Evolutionary conservation across 495 filamentous ascomycete species (phyloP).

Genomic region (Copromyces sp.): DNA sequence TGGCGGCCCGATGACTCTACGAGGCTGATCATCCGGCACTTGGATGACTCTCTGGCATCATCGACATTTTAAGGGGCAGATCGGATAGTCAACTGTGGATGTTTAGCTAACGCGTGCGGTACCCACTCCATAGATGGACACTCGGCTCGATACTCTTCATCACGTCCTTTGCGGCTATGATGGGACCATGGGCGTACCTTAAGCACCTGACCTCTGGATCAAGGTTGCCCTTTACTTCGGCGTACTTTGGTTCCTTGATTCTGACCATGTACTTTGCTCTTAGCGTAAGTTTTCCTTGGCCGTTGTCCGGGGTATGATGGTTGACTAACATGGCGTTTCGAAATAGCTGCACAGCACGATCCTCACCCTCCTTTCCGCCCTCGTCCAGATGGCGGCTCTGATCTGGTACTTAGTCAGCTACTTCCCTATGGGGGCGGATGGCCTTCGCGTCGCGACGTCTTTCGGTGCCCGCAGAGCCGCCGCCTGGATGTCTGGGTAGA

Average conservation of each 20-base stretch:
- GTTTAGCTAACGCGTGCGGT: neutral
- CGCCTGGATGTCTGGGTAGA: constrained; percentile 75
- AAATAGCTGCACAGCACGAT: constrained; percentile 64
- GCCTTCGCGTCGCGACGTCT: constrained; percentile 73
- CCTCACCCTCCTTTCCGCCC: constrained; percentile 72
- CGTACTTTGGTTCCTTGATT: constrained; percentile 91
- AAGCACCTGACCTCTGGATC: constrained; percentile 77
- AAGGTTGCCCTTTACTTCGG: constrained; percentile 86
- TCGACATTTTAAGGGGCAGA: neutral
- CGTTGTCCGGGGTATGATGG: neutral
- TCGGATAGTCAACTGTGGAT: neutral
- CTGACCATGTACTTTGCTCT: constrained; percentile 87
- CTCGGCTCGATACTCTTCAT: constrained; percentile 86
- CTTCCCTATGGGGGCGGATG: constrained; percentile 92
- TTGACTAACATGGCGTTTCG: constrained; percentile 12
- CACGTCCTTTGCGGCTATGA: constrained; percentile 84
- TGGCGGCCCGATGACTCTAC: constrained; percentile 6
- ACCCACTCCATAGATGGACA: constrained; percentile 61
- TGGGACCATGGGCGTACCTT: constrained; percentile 75
- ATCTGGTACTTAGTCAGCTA: constrained; percentile 96
- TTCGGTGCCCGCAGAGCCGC: constrained; percentile 77
- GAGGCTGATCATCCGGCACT: constrained; percentile 4
- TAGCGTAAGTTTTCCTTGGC: constrained; percentile 54
- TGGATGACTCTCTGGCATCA: constrained; percentile 1
- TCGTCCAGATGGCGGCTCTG: constrained; percentile 72